These are phyloP conservation scores for Solanum rostratum DNA, from an alignment of 257 asterid genomes.

Conservation along the genomic window DNA sequence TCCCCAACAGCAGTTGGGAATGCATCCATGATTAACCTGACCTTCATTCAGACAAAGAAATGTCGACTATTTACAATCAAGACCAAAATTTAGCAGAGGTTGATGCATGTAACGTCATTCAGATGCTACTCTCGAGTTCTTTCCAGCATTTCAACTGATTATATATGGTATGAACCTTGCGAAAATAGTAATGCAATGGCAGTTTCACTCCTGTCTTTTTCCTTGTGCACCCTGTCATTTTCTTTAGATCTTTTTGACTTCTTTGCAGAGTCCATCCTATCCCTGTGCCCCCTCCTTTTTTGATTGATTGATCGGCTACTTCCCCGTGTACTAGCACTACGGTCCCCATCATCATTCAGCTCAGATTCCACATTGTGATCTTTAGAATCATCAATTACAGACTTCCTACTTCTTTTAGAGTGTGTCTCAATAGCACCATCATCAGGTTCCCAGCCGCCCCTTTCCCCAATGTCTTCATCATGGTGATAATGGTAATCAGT, in stretches of 20 bases:
- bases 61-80: not conserved
- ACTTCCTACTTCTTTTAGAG: not conserved
- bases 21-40: not conserved
- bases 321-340: not conserved
- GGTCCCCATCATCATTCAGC: not conserved
- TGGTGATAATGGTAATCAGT: not conserved
- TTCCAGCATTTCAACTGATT: not conserved
- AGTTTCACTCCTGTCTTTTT: not conserved
- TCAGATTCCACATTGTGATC: not conserved
- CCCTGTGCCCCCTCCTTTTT: not conserved
- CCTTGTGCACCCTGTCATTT: not conserved
- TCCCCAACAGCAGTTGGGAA: not conserved
- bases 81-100: not conserved
- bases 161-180: not conserved
- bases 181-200: not conserved
- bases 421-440: constrained; percentile 3
- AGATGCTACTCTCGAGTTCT: not conserved
- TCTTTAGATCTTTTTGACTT: not conserved
- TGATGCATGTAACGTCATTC: not conserved
- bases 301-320: not conserved
- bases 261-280: constrained; percentile 1
- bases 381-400: not conserved
- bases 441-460: constrained; percentile 58
- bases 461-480: constrained; percentile 16
- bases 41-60: not conserved